Conservation (phyloP, 2,329 filamentous ascomycete species). For the Colletotrichum euphorbiae region DNA sequence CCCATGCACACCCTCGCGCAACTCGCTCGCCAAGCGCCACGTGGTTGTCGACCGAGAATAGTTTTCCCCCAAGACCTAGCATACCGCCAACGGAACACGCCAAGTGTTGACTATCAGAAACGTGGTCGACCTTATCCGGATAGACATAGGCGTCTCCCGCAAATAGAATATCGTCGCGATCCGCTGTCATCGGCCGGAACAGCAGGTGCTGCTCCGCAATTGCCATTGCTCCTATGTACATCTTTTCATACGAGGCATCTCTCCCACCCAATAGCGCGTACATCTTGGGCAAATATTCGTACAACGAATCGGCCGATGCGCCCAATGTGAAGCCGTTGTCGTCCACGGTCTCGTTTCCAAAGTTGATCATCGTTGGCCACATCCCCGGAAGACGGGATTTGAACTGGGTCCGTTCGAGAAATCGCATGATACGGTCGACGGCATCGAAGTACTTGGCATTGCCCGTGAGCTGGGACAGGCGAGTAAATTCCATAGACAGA, state of each 20-base stretch:
- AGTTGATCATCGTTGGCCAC: slow-evolving; percentile 76
- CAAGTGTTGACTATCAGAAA: slow-evolving; percentile 57
- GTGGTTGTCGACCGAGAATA: slow-evolving; percentile 55
- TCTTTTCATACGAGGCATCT: slow-evolving; percentile 63
- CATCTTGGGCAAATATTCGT: slow-evolving; percentile 57
- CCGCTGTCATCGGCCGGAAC: slow-evolving; percentile 73
- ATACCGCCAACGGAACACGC: slow-evolving; percentile 64
- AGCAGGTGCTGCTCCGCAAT: slow-evolving; percentile 67
- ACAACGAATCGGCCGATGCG: slow-evolving; percentile 55
- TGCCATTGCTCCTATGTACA: slow-evolving; percentile 68
- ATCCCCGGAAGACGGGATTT: slow-evolving; percentile 76
- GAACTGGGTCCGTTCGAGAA: slow-evolving; percentile 73
- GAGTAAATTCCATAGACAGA: slow-evolving; percentile 78
- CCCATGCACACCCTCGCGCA: slow-evolving; percentile 64
- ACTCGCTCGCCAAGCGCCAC: slow-evolving; percentile 58
- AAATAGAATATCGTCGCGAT: slow-evolving; percentile 69
- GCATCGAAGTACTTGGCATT: slow-evolving; percentile 81
- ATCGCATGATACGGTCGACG: slow-evolving; percentile 74
- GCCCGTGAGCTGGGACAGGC: slow-evolving; percentile 78
- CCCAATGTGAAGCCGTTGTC: slow-evolving; percentile 50
- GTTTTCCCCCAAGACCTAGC: slow-evolving; percentile 60
- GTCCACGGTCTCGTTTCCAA: slow-evolving; percentile 58
- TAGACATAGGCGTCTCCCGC: slow-evolving; percentile 53
- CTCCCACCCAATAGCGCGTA: slow-evolving; percentile 69
- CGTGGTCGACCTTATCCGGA: slow-evolving; percentile 33